Conservation (phyloP, 345 rosid genomes). For the Murraya paniculata region DNA sequence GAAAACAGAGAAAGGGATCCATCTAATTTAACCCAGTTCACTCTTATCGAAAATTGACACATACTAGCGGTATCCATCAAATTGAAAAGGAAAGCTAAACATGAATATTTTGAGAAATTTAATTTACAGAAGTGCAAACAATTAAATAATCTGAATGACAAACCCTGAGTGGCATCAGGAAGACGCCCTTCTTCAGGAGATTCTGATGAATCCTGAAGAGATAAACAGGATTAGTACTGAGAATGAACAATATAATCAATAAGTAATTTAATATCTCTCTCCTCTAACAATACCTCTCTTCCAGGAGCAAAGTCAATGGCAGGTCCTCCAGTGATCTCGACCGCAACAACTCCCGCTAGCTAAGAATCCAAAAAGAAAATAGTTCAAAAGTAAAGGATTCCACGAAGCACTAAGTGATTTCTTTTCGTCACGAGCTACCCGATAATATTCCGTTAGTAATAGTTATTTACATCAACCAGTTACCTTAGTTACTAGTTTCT, state of each 20-base stretch:
- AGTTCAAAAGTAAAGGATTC: background rate
- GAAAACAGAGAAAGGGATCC: background rate
- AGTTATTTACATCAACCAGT: too few relatives aligned
- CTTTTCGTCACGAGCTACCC: background rate
- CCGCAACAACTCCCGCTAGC: slow-evolving; percentile 91
- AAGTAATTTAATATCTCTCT: background rate
- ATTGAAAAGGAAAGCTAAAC: background rate
- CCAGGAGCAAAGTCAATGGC: slow-evolving; percentile 64
- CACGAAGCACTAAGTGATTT: background rate
- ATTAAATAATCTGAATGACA: background rate
- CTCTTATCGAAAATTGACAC: background rate
- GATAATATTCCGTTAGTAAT: background rate
- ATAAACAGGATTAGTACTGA: background rate
- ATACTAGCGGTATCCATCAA: background rate
- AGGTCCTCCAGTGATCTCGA: slow-evolving; percentile 83
- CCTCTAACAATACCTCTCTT: slow-evolving; percentile 48
- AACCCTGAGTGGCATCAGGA: slow-evolving; percentile 71
- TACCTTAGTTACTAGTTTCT: too few relatives aligned
- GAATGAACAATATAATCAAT: too few relatives aligned
- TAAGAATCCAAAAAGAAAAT: slow-evolving; percentile 22
- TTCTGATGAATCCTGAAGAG: slow-evolving; percentile 51
- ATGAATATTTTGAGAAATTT: background rate
- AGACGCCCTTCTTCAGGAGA: slow-evolving; percentile 74
- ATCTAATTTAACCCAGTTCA: background rate
- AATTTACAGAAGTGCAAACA: background rate